Percentiles rank a stretch among this genome's conserved stretches.
Conservation (phyloP, 768 basidiomycete species). For the Botryobasidium botryosum region DNA sequence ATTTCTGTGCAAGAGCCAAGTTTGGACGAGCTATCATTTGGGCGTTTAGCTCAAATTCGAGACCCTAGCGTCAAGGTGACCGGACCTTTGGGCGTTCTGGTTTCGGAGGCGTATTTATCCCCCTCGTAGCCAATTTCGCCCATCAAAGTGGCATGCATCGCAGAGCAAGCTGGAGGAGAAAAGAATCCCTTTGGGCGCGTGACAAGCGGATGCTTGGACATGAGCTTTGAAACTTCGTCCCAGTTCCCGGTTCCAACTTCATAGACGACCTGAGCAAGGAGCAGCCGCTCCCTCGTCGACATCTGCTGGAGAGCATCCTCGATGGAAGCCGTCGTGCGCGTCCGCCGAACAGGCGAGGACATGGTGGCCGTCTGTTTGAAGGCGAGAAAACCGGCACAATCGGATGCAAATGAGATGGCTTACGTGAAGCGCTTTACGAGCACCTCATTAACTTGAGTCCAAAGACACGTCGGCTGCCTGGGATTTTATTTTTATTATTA, state of each 20-base stretch:
- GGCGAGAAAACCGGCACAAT: no score
- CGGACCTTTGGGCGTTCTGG: neutral
- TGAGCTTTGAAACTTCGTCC: conserved; percentile 44
- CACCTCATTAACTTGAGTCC: no score
- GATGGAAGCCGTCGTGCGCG: no score
- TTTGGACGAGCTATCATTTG: conserved; percentile 38
- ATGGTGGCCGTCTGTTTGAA: no score
- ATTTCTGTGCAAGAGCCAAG: conserved; percentile 53
- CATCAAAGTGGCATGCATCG: conserved; percentile 52
- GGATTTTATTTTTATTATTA: no score
- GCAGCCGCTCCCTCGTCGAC: conserved; percentile 44
- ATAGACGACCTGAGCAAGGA: conserved; percentile 76
- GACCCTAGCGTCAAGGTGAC: neutral
- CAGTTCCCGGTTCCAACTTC: conserved; percentile 39
- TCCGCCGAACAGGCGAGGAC: no score
- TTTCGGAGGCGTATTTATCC: conserved; percentile 12
- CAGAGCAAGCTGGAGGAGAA: conserved; percentile 51
- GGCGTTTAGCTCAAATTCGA: neutral
- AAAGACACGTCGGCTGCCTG: no score
- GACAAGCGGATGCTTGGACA: conserved; percentile 56
- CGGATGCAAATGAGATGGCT: no score
- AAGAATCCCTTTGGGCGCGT: conserved; percentile 47
- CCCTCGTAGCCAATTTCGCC: conserved; percentile 43
- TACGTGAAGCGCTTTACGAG: no score
- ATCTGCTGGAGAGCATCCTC: no score